phyloP scores from a whole-genome alignment of 345 rosid genomes.

The Fremontodendron californicum region DNA sequence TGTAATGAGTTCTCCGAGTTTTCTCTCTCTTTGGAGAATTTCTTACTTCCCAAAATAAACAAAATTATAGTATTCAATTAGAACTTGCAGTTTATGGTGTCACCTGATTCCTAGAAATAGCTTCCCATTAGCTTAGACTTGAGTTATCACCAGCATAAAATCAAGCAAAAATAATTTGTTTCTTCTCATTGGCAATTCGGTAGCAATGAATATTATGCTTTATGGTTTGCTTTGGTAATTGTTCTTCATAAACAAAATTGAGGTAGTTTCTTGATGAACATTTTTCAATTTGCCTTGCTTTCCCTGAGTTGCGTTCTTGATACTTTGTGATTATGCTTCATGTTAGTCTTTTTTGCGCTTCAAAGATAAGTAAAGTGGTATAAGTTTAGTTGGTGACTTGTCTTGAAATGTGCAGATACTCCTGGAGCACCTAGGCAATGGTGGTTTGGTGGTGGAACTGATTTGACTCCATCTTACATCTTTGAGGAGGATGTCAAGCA shows the following conservation, averaged over 20 bases:
- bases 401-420: conserved; percentile 42
- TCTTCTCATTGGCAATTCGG: neutral
- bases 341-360: neutral
- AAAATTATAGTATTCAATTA: neutral
- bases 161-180: neutral
- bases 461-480: conserved; percentile 94
- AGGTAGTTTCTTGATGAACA: neutral
- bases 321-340: neutral
- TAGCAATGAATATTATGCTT: neutral
- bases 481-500: conserved; percentile 95
- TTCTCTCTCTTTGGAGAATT: neutral
- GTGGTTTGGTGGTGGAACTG: conserved; percentile 99
- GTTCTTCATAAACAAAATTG: neutral
- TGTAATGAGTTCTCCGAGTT: neutral
- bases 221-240: neutral
- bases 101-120: neutral
- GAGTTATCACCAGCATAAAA: neutral
- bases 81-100: neutral
- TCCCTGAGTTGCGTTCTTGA: neutral
- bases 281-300: neutral
- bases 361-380: neutral
- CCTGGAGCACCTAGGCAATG: conserved; percentile 98
- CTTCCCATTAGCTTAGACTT: neutral
- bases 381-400: neutral
- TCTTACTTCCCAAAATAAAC: neutral